Evolutionary conservation across 2,329 filamentous ascomycete species (phyloP).

Genomic region (Diaporthe helianthi): DNA sequence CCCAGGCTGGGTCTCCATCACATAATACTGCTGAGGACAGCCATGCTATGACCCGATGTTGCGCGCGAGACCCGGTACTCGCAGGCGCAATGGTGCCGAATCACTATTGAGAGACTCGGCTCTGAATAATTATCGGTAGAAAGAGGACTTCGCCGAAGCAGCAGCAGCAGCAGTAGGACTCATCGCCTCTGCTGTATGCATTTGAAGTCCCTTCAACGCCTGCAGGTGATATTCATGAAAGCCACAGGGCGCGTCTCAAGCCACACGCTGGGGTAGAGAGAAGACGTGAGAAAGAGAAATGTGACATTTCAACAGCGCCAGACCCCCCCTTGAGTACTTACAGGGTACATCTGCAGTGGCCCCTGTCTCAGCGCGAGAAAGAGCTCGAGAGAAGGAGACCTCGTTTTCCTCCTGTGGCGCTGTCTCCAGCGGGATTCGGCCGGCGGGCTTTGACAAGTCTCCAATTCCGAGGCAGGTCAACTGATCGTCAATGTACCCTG

Average conservation of each 20-base stretch:
- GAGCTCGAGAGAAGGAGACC: neutral
- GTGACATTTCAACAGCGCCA: slow-evolving; percentile 14
- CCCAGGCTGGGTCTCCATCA: slow-evolving; percentile 13
- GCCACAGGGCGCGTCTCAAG: slow-evolving; percentile 1
- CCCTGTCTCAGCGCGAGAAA: slow-evolving; percentile 8
- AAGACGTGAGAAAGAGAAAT: neutral
- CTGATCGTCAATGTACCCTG: slow-evolving; percentile 4
- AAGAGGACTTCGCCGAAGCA: neutral
- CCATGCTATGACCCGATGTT: neutral
- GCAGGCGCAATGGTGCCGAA: neutral
- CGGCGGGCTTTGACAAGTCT: neutral
- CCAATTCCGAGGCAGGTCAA: slow-evolving; percentile 22
- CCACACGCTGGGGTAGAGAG: slow-evolving; percentile 10
- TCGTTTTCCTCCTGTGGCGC: neutral
- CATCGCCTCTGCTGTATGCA: neutral
- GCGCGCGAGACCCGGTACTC: neutral
- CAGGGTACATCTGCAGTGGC: slow-evolving; percentile 13
- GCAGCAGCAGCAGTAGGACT: neutral
- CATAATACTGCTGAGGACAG: neutral
- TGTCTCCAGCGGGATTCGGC: neutral
- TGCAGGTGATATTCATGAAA: neutral
- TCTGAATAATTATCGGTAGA: neutral
- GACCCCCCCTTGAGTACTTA: slow-evolving; percentile 14
- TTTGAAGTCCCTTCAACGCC: neutral
- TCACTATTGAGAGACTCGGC: neutral